Percentiles rank a stretch among this genome's conserved stretches.
Evolutionary conservation across 225 moss, liverwort and hornwort species (phyloP).

Genomic region (Physcomitrellopsis africana): DNA sequence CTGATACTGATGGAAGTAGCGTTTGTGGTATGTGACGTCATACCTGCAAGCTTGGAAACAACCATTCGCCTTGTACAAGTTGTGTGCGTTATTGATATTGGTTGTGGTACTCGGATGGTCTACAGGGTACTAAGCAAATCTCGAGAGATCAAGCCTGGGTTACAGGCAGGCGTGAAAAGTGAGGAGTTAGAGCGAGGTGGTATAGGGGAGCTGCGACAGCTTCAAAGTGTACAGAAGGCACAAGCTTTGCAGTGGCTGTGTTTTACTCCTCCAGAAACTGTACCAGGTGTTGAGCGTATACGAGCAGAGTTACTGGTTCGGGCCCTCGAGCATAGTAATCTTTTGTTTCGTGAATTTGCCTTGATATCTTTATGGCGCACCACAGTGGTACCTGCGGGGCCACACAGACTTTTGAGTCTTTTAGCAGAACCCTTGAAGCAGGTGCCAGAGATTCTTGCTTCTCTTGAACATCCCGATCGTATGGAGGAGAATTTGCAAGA

Average conservation of each 20-base stretch:
- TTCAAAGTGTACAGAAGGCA: constrained; percentile 77
- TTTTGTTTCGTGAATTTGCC: constrained; percentile 93
- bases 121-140: constrained; percentile 80
- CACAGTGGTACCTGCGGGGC: constrained; percentile 77
- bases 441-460: constrained; percentile 68
- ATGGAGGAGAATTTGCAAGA: constrained; percentile 86
- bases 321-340: constrained; percentile 92
- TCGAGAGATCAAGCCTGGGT: constrained; percentile 76
- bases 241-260: constrained; percentile 96
- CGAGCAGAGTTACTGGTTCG: constrained; percentile 78
- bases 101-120: constrained; percentile 26
- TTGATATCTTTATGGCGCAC: constrained; percentile 84
- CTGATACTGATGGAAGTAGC: constrained; percentile 10
- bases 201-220: constrained; percentile 60
- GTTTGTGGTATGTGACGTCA: not conserved
- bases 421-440: constrained; percentile 90
- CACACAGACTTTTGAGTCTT: constrained; percentile 81
- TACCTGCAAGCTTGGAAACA: constrained; percentile 23
- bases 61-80: not conserved
- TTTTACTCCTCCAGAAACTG: constrained; percentile 71
- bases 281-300: constrained; percentile 63
- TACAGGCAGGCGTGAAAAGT: constrained; percentile 72
- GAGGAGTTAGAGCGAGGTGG: constrained; percentile 65
- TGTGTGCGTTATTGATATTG: constrained; percentile 22
- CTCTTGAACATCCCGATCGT: constrained; percentile 69